Conservation (phyloP, 306 rosid species). For the Sphenostylis stenocarpa region DNA sequence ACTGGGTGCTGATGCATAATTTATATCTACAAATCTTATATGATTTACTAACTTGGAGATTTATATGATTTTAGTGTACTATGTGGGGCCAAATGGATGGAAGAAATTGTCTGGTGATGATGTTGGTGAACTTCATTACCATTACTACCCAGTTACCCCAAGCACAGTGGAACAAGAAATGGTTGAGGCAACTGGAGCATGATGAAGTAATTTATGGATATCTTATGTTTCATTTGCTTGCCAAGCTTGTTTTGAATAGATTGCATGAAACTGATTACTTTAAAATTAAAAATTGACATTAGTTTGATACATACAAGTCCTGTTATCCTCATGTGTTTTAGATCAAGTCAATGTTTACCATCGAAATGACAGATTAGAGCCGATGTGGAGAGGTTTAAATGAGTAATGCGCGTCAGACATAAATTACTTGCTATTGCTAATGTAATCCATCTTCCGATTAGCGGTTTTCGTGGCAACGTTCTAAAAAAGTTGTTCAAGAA, state of each 20-base stretch:
- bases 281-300: conserved; percentile 17
- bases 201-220: conserved; percentile 17
- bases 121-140: conserved; percentile 87
- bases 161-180: conserved; percentile 89
- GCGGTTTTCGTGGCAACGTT: not conserved
- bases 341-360: conserved; percentile 14
- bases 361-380: not conserved
- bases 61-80: conserved; percentile 54
- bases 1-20: not conserved
- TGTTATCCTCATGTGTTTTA: conserved; percentile 5
- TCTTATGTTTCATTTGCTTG: conserved; percentile 11
- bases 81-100: conserved; percentile 88
- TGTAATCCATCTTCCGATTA: not conserved
- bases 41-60: conserved; percentile 24
- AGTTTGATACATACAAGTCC: conserved; percentile 19
- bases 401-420: not conserved
- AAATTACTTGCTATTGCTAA: not conserved
- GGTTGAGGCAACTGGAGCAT: conserved; percentile 74
- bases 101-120: conserved; percentile 87
- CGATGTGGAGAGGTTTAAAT: conserved; percentile 8
- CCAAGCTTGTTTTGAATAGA: conserved; percentile 18
- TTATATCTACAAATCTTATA: conserved; percentile 3
- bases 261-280: conserved; percentile 26
- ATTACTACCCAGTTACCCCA: conserved; percentile 68
- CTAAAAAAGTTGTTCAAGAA: not conserved